phyloP scores from a whole-genome alignment of 2,329 filamentous ascomycete genomes.

The Fusarium sp. region DNA sequence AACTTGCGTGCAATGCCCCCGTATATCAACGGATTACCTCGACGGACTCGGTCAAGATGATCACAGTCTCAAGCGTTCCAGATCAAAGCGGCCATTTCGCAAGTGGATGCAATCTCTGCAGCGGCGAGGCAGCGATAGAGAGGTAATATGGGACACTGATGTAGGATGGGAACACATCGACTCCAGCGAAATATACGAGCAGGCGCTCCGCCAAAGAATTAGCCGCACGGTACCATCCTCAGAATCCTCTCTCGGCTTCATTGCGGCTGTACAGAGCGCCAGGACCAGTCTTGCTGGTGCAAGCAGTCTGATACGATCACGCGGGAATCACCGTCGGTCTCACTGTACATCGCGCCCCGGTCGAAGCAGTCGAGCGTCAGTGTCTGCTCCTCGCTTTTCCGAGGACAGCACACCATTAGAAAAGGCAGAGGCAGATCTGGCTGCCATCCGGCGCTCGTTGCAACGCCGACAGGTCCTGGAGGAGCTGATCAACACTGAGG shows the following conservation, averaged over 20 bases:
- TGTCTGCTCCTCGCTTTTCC: conserved; percentile 72
- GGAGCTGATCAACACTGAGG: conserved; percentile 89
- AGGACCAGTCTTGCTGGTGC: conserved; percentile 83
- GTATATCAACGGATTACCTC: conserved; percentile 47
- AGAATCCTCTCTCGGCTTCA: conserved; percentile 82
- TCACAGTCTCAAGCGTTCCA: conserved; percentile 24
- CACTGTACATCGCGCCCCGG: conserved; percentile 72
- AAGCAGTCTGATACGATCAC: conserved; percentile 77
- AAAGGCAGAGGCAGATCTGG: conserved; percentile 72
- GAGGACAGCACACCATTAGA: conserved; percentile 77
- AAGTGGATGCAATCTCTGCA: conserved; percentile 83
- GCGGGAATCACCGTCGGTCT: conserved; percentile 66
- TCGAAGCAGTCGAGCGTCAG: conserved; percentile 74
- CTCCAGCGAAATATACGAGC: conserved; percentile 10
- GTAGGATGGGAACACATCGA: conserved; percentile 24
- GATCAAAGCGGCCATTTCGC: conserved; percentile 69
- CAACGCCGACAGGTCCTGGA: conserved; percentile 86
- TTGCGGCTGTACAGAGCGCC: conserved; percentile 86
- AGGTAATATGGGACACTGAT: conserved; percentile 13
- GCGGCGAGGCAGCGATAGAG: conserved; percentile 65
- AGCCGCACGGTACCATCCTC: conserved; percentile 75
- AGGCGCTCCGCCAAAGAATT: conserved; percentile 25
- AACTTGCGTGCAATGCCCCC: conserved; percentile 34
- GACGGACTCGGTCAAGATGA: conserved; percentile 23
- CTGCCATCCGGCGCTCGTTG: conserved; percentile 78